These are phyloP conservation scores for Albifimbria verrucaria DNA, from an alignment of 2,329 filamentous ascomycete species.

Conservation along the genomic window DNA sequence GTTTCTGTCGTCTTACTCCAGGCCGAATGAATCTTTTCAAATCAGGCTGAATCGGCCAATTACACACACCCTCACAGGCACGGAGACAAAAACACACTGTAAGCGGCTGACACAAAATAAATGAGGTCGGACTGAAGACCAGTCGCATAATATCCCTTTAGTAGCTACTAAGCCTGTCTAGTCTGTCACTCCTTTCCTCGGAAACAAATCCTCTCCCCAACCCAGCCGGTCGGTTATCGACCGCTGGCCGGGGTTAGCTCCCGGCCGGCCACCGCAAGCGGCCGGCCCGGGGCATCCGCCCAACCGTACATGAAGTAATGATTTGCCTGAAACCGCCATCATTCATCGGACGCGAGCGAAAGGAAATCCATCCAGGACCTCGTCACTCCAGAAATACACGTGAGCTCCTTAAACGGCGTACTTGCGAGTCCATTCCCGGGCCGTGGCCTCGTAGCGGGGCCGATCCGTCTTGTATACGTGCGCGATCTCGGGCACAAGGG, in stretches of 20 bases:
- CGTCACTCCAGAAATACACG: constrained; percentile 15
- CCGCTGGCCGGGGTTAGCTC: constrained; percentile 7
- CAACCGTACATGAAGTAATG: constrained; percentile 20
- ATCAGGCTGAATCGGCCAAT: too few species aligned
- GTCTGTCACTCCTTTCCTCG: constrained; percentile 22
- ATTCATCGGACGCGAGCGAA: constrained; percentile 22
- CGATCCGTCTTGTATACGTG: constrained; percentile 99
- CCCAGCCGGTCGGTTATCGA: neutral
- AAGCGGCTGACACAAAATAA: constrained; percentile 22
- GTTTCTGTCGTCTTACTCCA: too few species aligned
- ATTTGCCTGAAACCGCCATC: constrained; percentile 16
- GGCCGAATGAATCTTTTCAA: too few species aligned
- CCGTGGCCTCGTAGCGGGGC: constrained; percentile 91
- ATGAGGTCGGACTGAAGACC: constrained; percentile 36
- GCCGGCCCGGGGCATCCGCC: constrained; percentile 17
- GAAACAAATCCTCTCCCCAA: neutral
- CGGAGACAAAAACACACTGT: neutral
- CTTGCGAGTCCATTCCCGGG: constrained; percentile 98
- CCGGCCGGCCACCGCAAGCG: constrained; percentile 9
- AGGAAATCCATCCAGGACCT: constrained; percentile 23
- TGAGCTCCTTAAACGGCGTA: constrained; percentile 73
- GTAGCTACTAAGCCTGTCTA: constrained; percentile 35
- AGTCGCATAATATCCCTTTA: constrained; percentile 34
- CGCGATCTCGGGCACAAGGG: constrained; percentile 96
- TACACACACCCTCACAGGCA: too few species aligned